Evolutionary conservation across 2,329 filamentous ascomycete species (phyloP).

Genomic region (Ophiocordyceps camponoti-floridani): DNA sequence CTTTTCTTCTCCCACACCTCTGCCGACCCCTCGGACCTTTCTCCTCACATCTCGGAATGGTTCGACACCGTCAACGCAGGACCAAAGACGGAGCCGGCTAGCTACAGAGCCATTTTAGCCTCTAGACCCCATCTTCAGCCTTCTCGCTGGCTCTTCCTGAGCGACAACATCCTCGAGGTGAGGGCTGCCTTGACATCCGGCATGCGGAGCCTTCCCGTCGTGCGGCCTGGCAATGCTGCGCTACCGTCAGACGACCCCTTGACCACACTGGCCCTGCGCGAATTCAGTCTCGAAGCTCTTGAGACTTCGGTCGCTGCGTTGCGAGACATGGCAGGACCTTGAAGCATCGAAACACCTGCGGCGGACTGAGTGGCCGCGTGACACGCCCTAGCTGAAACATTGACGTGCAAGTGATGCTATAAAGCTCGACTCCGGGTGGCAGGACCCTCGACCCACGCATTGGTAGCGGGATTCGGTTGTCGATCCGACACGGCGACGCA

Average conservation of each 20-base stretch:
- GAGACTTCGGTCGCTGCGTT: slow-evolving; percentile 2
- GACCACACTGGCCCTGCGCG: slow-evolving; percentile 14
- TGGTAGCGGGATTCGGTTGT: neutral
- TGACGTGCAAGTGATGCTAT: neutral
- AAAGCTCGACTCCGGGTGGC: neutral
- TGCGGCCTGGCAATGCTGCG: slow-evolving; percentile 52
- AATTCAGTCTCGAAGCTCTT: slow-evolving; percentile 13
- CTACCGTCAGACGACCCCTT: slow-evolving; percentile 31
- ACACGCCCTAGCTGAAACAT: neutral
- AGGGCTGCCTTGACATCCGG: slow-evolving; percentile 42
- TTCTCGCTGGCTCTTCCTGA: slow-evolving; percentile 55
- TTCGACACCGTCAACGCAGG: slow-evolving; percentile 74
- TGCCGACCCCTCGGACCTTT: slow-evolving; percentile 39
- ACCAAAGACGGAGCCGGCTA: slow-evolving; percentile 46
- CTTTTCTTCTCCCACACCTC: slow-evolving; percentile 55
- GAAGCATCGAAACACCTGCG: neutral
- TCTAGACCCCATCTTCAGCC: slow-evolving; percentile 22
- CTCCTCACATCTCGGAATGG: slow-evolving; percentile 41
- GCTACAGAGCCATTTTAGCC: slow-evolving; percentile 47
- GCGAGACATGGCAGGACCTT: neutral
- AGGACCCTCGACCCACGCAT: neutral
- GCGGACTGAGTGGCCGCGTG: neutral
- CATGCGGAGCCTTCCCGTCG: slow-evolving; percentile 44
- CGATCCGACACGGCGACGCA: neutral
- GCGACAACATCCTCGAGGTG: slow-evolving; percentile 59